Percentiles rank a stretch among this genome's conserved stretches.
Evolutionary conservation across 768 basidiomycete species (phyloP).

Genomic region (Mycena venus): DNA sequence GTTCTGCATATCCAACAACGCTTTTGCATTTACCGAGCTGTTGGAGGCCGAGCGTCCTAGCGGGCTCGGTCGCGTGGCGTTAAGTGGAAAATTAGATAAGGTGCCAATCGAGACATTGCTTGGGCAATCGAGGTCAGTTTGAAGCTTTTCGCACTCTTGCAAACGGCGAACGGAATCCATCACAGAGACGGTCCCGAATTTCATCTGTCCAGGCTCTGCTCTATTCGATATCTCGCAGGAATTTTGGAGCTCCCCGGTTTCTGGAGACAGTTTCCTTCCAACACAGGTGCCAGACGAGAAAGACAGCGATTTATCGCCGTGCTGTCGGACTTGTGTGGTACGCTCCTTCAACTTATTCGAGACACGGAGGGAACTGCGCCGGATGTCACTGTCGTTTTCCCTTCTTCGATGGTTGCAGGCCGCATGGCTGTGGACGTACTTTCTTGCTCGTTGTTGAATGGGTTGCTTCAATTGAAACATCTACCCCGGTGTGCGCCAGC

Average conservation of each 20-base stretch:
- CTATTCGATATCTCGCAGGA: slow-evolving; percentile 11
- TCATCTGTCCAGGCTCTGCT: not conserved
- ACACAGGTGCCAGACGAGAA: not conserved
- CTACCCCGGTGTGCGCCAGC: not conserved
- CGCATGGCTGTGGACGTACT: not conserved
- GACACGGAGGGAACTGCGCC: not conserved
- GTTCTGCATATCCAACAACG: not conserved
- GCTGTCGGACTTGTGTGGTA: not conserved
- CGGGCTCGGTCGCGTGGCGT: not conserved
- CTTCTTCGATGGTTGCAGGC: not conserved
- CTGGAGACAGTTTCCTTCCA: not conserved
- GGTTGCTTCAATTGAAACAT: not conserved
- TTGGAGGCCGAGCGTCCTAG: not conserved
- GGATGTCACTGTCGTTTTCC: not conserved
- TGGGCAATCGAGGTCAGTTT: not conserved
- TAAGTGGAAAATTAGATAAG: not conserved
- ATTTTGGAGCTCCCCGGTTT: slow-evolving; percentile 1
- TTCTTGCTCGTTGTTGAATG: not conserved
- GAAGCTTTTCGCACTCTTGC: not conserved
- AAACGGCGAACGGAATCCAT: too few relatives aligned
- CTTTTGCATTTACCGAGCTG: not conserved
- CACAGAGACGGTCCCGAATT: not conserved
- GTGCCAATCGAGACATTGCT: slow-evolving; percentile 4
- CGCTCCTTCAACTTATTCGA: not conserved
- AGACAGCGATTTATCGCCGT: not conserved